Percentiles rank a stretch among this genome's conserved stretches.
Conservation (phyloP, 1,139 yeast genomes). For the Candida mesenterica region DNA sequence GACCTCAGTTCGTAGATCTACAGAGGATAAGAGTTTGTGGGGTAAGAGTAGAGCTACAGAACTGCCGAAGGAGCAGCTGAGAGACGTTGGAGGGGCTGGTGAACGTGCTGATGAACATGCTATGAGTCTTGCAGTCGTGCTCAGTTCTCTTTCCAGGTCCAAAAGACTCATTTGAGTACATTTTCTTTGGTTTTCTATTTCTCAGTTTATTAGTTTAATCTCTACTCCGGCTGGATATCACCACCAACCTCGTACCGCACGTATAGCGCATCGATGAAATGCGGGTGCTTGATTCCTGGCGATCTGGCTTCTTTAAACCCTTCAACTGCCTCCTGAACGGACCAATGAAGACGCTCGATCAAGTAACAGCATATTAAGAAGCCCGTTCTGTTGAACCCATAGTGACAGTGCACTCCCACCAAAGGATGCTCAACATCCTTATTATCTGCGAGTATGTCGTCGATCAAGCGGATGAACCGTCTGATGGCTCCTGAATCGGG, state of each 20-base stretch:
- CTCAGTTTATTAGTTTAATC: too few relatives aligned
- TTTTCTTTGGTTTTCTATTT: too few relatives aligned
- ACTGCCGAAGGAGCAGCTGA: too few relatives aligned
- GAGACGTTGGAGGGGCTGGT: too few relatives aligned
- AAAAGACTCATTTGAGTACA: too few relatives aligned
- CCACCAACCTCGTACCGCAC: constrained; percentile 44
- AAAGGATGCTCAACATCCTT: constrained; percentile 29
- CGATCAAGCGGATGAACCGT: constrained; percentile 54
- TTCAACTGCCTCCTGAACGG: constrained; percentile 61
- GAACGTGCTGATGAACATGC: too few relatives aligned
- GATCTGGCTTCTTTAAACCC: constrained; percentile 58
- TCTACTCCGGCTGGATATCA: too few relatives aligned
- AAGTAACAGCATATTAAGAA: constrained; percentile 69
- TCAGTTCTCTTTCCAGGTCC: too few relatives aligned
- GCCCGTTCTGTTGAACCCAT: constrained; percentile 81
- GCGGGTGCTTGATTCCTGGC: constrained; percentile 79
- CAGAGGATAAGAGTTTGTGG: too few relatives aligned
- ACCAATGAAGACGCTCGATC: constrained; percentile 58
- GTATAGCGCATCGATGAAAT: constrained; percentile 71
- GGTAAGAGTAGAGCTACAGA: too few relatives aligned
- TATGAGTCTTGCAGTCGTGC: too few relatives aligned
- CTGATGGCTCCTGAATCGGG: constrained; percentile 64
- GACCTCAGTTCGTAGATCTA: too few relatives aligned
- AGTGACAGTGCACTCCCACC: constrained; percentile 75
- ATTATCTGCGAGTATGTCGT: constrained; percentile 37